Evolutionary conservation across 1,284 basidiomycete species (phyloP).

Genomic region (Sphagnurus paluster): DNA sequence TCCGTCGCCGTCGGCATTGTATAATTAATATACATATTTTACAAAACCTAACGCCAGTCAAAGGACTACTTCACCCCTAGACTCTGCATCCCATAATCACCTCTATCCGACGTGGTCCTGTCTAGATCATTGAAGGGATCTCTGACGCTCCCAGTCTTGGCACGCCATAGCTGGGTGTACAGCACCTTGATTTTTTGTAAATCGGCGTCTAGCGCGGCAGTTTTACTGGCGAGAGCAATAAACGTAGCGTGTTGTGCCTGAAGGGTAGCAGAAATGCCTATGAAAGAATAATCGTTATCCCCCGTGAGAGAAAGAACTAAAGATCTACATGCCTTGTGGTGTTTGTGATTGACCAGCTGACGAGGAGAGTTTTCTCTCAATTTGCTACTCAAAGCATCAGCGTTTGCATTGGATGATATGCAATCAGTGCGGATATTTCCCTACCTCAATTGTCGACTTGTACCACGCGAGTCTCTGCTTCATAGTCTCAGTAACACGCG

Average conservation of each 20-base stretch:
- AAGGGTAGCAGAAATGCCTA: constrained; percentile 70
- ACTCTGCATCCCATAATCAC: constrained; percentile 50
- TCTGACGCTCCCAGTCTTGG: constrained; percentile 68
- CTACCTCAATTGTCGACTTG: constrained; percentile 76
- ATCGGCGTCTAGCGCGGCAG: constrained; percentile 67
- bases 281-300: constrained; percentile 4
- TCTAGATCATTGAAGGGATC: constrained; percentile 73
- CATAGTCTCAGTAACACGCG: constrained; percentile 70
- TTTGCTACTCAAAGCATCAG: constrained; percentile 77
- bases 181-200: constrained; percentile 69
- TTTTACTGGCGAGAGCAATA: constrained; percentile 69
- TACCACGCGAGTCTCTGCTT: constrained; percentile 72
- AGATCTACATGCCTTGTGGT: constrained; percentile 61
- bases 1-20: too few relatives aligned
- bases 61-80: constrained; percentile 37
- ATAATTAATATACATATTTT: background rate
- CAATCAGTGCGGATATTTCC: constrained; percentile 12
- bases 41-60: background rate
- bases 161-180: constrained; percentile 68
- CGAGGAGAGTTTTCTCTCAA: constrained; percentile 75
- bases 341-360: constrained; percentile 64
- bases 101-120: constrained; percentile 42
- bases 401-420: constrained; percentile 7
- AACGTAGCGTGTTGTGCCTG: constrained; percentile 76
- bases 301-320: constrained; percentile 13